phyloP scores from a whole-genome alignment of 352 stramenopile species.

The Globisporangium acanthophoron region DNA sequence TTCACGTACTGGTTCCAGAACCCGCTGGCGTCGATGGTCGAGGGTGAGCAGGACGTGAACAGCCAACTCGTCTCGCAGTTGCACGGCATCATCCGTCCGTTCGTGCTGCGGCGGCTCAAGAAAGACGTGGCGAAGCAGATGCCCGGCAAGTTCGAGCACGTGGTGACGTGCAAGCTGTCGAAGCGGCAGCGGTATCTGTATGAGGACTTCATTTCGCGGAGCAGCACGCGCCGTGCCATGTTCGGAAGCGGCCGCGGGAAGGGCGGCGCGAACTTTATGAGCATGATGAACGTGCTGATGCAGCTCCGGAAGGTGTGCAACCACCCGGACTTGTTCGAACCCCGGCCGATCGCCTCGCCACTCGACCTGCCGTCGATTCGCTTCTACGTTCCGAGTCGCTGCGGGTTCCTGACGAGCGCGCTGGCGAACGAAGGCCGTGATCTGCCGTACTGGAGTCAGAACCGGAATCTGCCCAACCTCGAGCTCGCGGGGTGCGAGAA shows the following conservation, averaged over 20 bases:
- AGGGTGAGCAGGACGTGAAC: slow-evolving; percentile 64
- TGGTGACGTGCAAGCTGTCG: slow-evolving; percentile 93
- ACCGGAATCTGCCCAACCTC: slow-evolving; percentile 31
- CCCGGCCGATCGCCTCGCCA: slow-evolving; percentile 93
- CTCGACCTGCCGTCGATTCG: slow-evolving; percentile 71
- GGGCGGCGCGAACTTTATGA: slow-evolving; percentile 85
- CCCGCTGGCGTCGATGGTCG: slow-evolving; percentile 87
- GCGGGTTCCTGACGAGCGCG: slow-evolving; percentile 39
- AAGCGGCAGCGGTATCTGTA: slow-evolving; percentile 96
- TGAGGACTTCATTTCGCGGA: slow-evolving; percentile 97
- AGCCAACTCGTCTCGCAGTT: slow-evolving; percentile 91
- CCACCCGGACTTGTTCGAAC: slow-evolving; percentile 98
- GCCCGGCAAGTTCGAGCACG: slow-evolving; percentile 96
- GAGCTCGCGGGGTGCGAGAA: slow-evolving; percentile 32
- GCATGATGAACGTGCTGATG: slow-evolving; percentile 99
- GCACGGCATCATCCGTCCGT: slow-evolving; percentile 97
- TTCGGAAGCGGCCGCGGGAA: slow-evolving; percentile 65
- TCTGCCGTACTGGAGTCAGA: slow-evolving; percentile 33
- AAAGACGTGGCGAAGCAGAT: slow-evolving; percentile 98
- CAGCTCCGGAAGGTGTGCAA: slow-evolving; percentile 97
- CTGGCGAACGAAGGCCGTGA: slow-evolving; percentile 26
- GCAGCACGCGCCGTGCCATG: slow-evolving; percentile 91
- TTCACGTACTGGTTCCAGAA: slow-evolving; percentile 99
- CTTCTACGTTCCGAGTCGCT: slow-evolving; percentile 27
- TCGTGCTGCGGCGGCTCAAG: slow-evolving; percentile 96